Conservation (phyloP, 1,284 basidiomycete species). For the Serendipita sp. region DNA sequence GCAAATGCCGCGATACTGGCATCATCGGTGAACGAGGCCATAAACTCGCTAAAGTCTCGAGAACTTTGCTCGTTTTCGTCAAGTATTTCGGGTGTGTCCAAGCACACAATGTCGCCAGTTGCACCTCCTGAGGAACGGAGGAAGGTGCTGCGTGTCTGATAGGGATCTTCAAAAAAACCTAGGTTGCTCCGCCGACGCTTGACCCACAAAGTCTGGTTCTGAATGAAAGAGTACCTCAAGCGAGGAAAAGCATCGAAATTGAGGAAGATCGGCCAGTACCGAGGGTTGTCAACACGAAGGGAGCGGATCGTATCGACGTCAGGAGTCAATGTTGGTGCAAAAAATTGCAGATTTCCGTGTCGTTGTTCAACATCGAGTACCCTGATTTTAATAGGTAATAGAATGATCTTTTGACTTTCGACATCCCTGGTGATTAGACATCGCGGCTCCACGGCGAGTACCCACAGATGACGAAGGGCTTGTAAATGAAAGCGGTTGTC, state of each 20-base stretch:
- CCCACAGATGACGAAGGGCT: slow-evolving; percentile 90
- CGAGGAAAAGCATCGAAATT: slow-evolving; percentile 52
- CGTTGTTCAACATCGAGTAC: slow-evolving; percentile 45
- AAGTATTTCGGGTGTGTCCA: slow-evolving; percentile 67
- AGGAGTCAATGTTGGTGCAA: slow-evolving; percentile 84
- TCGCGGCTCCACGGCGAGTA: slow-evolving; percentile 84
- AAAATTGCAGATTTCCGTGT: slow-evolving; percentile 53
- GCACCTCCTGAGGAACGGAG: slow-evolving; percentile 57
- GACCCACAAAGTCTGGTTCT: slow-evolving; percentile 73
- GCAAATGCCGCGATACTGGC: slow-evolving; percentile 61
- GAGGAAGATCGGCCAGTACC: slow-evolving; percentile 87
- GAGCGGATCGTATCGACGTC: slow-evolving; percentile 66
- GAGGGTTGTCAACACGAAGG: slow-evolving; percentile 76
- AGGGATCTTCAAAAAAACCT: slow-evolving; percentile 84
- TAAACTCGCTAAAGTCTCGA: slow-evolving; percentile 65
- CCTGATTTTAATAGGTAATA: slow-evolving; percentile 79
- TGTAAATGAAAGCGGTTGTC: slow-evolving; percentile 90
- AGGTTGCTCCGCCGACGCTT: slow-evolving; percentile 86
- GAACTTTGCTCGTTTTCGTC: slow-evolving; percentile 48
- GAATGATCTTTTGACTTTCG: slow-evolving; percentile 78
- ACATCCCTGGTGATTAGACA: slow-evolving; percentile 85
- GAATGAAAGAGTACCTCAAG: slow-evolving; percentile 58
- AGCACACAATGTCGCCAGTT: slow-evolving; percentile 56
- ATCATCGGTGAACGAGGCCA: slow-evolving; percentile 72
- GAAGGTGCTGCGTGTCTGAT: slow-evolving; percentile 81